A percentile compares a stretch with the other conserved stretches of the same genome.
phyloP scores from a whole-genome alignment of 2,329 filamentous ascomycete species.

The Pochonia chlamydosporia region DNA sequence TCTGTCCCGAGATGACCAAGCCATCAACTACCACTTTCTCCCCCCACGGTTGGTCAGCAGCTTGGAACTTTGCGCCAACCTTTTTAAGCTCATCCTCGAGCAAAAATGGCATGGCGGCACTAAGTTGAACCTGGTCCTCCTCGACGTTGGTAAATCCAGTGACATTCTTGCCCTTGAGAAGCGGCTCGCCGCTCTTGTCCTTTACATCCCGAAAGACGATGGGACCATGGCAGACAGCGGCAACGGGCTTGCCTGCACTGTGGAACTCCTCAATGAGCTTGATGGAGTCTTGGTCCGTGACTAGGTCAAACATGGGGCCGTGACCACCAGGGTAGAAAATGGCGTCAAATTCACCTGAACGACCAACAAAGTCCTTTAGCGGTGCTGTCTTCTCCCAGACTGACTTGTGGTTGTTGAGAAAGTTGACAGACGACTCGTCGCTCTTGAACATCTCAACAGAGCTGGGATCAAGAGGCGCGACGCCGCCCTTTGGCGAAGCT shows the following conservation, averaged over 20 bases:
- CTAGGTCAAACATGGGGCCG: slow-evolving; percentile 64
- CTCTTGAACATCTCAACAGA: slow-evolving; percentile 50
- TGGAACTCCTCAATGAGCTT: slow-evolving; percentile 58
- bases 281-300: slow-evolving; percentile 48
- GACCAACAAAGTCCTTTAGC: slow-evolving; percentile 50
- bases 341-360: slow-evolving; percentile 57
- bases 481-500: slow-evolving; percentile 58
- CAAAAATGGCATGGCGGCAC: slow-evolving; percentile 50
- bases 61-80: slow-evolving; percentile 49
- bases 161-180: slow-evolving; percentile 51
- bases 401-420: slow-evolving; percentile 48
- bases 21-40: slow-evolving; percentile 46
- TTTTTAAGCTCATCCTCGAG: slow-evolving; percentile 50
- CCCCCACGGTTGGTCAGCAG: slow-evolving; percentile 45
- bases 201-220: slow-evolving; percentile 56
- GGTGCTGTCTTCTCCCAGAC: slow-evolving; percentile 60
- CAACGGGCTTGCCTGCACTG: slow-evolving; percentile 53
- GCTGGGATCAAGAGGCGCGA: slow-evolving; percentile 53
- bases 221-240: slow-evolving; percentile 65
- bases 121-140: slow-evolving; percentile 39
- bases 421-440: slow-evolving; percentile 47
- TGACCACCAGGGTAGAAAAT: slow-evolving; percentile 53
- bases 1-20: slow-evolving; percentile 52
- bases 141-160: slow-evolving; percentile 60
- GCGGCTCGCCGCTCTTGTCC: slow-evolving; percentile 39